Conservation (phyloP, 2,329 filamentous ascomycete species). For the Orbilia javanica region DNA sequence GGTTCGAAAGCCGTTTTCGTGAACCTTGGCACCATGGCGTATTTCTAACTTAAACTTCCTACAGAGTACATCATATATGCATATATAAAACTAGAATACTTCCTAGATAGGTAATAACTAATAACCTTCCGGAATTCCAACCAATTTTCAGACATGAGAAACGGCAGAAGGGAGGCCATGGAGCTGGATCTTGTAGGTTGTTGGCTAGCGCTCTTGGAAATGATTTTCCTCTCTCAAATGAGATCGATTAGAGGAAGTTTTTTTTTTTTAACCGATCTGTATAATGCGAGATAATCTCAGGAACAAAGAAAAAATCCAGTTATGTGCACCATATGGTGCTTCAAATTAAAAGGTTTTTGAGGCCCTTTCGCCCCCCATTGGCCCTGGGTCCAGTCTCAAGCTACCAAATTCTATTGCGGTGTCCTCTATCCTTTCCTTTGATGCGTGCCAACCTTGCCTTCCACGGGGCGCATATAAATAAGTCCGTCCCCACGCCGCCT, state of each 20-base stretch:
- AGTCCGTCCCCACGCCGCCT: background rate
- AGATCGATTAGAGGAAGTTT: slow-evolving; percentile 11
- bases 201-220: background rate
- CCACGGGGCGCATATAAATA: slow-evolving; percentile 1
- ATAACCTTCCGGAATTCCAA: background rate
- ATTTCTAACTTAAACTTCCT: too few relatives aligned
- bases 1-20: background rate
- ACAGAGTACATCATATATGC: too few relatives aligned
- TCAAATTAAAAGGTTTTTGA: background rate
- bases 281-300: background rate
- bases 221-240: slow-evolving; percentile 7
- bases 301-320: background rate
- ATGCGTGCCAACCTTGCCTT: background rate
- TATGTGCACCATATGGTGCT: background rate
- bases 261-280: background rate
- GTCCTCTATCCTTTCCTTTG: background rate
- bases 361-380: background rate
- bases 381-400: background rate
- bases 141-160: background rate
- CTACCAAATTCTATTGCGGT: background rate
- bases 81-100: background rate
- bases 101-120: background rate
- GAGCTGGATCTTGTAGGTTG: background rate
- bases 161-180: background rate
- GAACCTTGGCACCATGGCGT: background rate